Evolutionary conservation across 2,329 filamentous ascomycete species (phyloP).

Genomic region (Colletotrichum sojae): DNA sequence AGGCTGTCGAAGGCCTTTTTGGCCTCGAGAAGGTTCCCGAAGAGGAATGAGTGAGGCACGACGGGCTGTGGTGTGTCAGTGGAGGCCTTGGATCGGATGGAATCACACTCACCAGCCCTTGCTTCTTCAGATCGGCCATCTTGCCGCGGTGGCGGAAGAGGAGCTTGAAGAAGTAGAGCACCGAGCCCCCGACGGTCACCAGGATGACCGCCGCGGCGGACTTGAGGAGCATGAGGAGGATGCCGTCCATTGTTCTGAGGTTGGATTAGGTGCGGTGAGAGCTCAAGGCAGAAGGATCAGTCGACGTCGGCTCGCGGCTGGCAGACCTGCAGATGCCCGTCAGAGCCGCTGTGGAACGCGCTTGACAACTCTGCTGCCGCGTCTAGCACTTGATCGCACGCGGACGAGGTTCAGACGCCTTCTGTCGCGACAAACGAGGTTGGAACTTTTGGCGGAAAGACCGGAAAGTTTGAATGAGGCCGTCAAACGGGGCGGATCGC

Average conservation of each 20-base stretch:
- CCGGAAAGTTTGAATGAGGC: background rate
- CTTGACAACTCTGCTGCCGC: too few species aligned
- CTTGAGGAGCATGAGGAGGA: slow-evolving; percentile 1
- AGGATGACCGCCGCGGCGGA: slow-evolving; percentile 16
- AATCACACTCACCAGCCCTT: slow-evolving; percentile 13
- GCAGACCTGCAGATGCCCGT: too few species aligned
- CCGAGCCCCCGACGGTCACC: background rate
- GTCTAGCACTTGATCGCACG: too few species aligned
- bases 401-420: background rate
- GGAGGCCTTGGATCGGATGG: background rate
- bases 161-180: slow-evolving; percentile 24
- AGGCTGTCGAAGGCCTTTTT: slow-evolving; percentile 45
- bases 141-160: slow-evolving; percentile 24
- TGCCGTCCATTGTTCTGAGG: slow-evolving; percentile 4
- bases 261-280: too few species aligned
- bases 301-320: too few species aligned
- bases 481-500: background rate
- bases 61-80: slow-evolving; percentile 44
- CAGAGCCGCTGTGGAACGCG: too few species aligned
- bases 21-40: slow-evolving; percentile 50
- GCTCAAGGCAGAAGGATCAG: too few species aligned
- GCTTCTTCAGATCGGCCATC: slow-evolving; percentile 32
- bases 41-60: slow-evolving; percentile 46
- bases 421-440: background rate
- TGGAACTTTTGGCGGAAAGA: background rate